These are phyloP conservation scores for Orbilia ellipsospora DNA, from an alignment of 2,329 filamentous ascomycete species.

Conservation along the genomic window DNA sequence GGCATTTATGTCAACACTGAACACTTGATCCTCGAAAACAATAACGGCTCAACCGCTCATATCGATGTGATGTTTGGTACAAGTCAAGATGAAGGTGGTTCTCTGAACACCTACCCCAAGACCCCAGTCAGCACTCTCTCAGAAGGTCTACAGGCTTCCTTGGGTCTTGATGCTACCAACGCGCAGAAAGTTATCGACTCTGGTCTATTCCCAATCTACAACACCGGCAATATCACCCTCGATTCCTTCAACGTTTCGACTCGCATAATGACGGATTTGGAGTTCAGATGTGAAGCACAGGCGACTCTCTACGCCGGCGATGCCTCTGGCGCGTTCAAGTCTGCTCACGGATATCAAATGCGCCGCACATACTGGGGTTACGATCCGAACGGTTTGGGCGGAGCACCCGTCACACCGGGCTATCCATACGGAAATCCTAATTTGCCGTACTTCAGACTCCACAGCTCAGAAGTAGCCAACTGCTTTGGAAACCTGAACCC, in stretches of 20 bases:
- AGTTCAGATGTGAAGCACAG: conserved; percentile 71
- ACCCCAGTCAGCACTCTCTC: conserved; percentile 63
- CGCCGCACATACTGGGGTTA: conserved; percentile 69
- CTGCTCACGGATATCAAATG: conserved; percentile 71
- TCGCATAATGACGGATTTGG: conserved; percentile 70
- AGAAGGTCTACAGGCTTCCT: conserved; percentile 64
- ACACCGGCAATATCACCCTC: conserved; percentile 67
- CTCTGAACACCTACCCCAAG: conserved; percentile 67
- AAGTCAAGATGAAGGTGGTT: conserved; percentile 69
- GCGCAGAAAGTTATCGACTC: conserved; percentile 64
- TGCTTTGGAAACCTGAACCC: conserved; percentile 68
- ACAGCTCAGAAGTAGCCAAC: conserved; percentile 69
- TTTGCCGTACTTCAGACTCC: conserved; percentile 69
- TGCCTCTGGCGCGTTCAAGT: conserved; percentile 64
- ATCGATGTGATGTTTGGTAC: conserved; percentile 70
- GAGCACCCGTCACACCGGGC: conserved; percentile 63
- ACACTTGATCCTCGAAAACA: conserved; percentile 61
- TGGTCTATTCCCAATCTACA: conserved; percentile 67
- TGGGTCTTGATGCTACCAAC: conserved; percentile 65
- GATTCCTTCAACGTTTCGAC: conserved; percentile 69
- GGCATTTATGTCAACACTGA: conserved; percentile 68
- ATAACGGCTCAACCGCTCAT: conserved; percentile 64
- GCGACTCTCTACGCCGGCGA: conserved; percentile 69
- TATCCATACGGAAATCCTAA: conserved; percentile 66
- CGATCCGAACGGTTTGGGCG: conserved; percentile 68